Evolutionary conservation across 2,329 filamentous ascomycete genomes (phyloP).

Genomic region (Scleromitrula shiraiana): DNA sequence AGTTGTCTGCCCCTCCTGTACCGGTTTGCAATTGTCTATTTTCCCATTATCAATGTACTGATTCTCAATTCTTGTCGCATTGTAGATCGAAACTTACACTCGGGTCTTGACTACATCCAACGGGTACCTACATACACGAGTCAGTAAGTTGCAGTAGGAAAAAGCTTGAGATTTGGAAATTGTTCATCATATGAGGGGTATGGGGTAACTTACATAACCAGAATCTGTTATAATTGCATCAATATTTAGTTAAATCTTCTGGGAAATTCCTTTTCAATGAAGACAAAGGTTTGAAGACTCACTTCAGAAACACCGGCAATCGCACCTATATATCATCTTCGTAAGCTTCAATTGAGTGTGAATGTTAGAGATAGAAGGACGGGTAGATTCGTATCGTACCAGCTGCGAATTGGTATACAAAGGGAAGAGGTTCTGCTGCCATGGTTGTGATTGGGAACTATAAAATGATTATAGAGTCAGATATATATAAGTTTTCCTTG

Average conservation of each 20-base stretch:
- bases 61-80: neutral
- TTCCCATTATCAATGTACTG: slow-evolving; percentile 11
- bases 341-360: slow-evolving; percentile 26
- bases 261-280: neutral
- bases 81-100: slow-evolving; percentile 56
- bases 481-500: neutral
- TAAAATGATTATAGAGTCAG: neutral
- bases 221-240: slow-evolving; percentile 50
- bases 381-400: slow-evolving; percentile 43
- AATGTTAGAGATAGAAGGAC: slow-evolving; percentile 1
- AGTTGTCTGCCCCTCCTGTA: slow-evolving; percentile 72
- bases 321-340: slow-evolving; percentile 50
- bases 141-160: slow-evolving; percentile 5
- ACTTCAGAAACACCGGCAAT: slow-evolving; percentile 97
- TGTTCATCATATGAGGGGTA: neutral
- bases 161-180: neutral
- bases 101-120: slow-evolving; percentile 97
- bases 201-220: slow-evolving; percentile 62
- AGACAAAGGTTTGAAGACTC: slow-evolving; percentile 36
- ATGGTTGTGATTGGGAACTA: slow-evolving; percentile 38
- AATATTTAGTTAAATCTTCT: slow-evolving; percentile 21
- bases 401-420: slow-evolving; percentile 90
- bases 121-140: slow-evolving; percentile 73
- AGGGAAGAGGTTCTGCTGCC: slow-evolving; percentile 68
- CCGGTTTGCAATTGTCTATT: slow-evolving; percentile 78